Percentiles rank a stretch among this genome's conserved stretches.
Evolutionary conservation across 805 yeast genomes (phyloP).

Genomic region (Candida lessepsii): DNA sequence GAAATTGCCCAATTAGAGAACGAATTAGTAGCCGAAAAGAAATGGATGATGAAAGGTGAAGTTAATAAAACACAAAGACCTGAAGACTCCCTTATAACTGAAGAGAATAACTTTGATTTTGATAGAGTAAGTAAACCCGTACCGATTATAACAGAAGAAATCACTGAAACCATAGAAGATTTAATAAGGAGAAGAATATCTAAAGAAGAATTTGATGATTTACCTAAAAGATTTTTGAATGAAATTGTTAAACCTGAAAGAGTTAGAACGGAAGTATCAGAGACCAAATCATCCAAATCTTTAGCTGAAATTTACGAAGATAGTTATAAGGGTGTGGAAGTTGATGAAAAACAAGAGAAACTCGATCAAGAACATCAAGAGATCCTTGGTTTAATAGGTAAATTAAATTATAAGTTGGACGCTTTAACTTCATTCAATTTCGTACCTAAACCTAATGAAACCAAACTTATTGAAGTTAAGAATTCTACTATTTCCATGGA

Average conservation of each 20-base stretch:
- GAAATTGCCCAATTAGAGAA: slow-evolving; percentile 80
- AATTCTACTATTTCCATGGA: slow-evolving; percentile 89
- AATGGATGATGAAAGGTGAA: slow-evolving; percentile 95
- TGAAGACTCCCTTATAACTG: slow-evolving; percentile 76
- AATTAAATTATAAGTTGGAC: slow-evolving; percentile 71
- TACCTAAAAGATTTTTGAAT: slow-evolving; percentile 68
- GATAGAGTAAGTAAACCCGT: slow-evolving; percentile 95
- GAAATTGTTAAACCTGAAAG: slow-evolving; percentile 54
- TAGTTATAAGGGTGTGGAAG: slow-evolving; percentile 55
- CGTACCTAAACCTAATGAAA: slow-evolving; percentile 83
- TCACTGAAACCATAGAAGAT: slow-evolving; percentile 85
- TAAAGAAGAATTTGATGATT: slow-evolving; percentile 76
- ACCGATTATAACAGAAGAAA: slow-evolving; percentile 88
- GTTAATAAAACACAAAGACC: slow-evolving; percentile 80
- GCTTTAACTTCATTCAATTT: slow-evolving; percentile 92
- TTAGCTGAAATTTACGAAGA: slow-evolving; percentile 92
- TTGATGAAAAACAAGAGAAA: slow-evolving; percentile 56
- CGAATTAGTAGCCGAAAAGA: slow-evolving; percentile 85
- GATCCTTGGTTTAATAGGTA: slow-evolving; percentile 61
- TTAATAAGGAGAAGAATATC: slow-evolving; percentile 80
- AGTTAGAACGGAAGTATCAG: slow-evolving; percentile 66
- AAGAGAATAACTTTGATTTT: slow-evolving; percentile 68
- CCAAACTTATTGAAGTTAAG: slow-evolving; percentile 71
- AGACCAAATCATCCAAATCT: slow-evolving; percentile 80
- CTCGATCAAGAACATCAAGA: slow-evolving; percentile 74